These are phyloP conservation scores for Epichloe gansuensis DNA, from an alignment of 2,329 filamentous ascomycete genomes.

Conservation along the genomic window DNA sequence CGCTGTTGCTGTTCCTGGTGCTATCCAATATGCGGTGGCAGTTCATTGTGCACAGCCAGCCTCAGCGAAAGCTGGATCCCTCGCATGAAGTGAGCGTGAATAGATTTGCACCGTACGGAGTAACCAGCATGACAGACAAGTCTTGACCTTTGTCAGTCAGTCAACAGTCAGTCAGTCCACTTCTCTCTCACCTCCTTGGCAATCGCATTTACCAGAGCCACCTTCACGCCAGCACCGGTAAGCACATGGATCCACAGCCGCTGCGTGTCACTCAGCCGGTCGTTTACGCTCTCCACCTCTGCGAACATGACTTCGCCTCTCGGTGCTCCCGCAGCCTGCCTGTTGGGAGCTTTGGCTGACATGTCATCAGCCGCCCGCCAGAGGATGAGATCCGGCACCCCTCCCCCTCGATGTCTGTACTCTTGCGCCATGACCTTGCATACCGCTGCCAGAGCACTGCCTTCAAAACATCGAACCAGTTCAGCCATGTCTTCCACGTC, in stretches of 20 bases:
- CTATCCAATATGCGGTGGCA: no score
- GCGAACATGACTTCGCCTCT: conserved; percentile 58
- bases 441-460: conserved; percentile 66
- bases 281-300: conserved; percentile 76
- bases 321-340: conserved; percentile 18
- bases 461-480: conserved; percentile 64
- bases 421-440: conserved; percentile 95
- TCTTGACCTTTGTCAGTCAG: no score
- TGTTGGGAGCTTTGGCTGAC: conserved; percentile 4
- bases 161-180: conserved; percentile 16
- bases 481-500: conserved; percentile 65
- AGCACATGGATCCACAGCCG: conserved; percentile 94
- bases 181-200: conserved; percentile 36
- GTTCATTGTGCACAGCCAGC: no score
- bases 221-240: conserved; percentile 67
- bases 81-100: no score
- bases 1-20: no score
- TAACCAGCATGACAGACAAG: no score
- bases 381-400: conserved; percentile 83
- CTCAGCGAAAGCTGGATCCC: no score
- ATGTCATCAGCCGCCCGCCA: conserved; percentile 44
- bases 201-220: conserved; percentile 63
- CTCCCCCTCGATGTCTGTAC: conserved; percentile 77
- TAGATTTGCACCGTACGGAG: no score
- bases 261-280: conserved; percentile 90